A percentile compares a stretch with the other conserved stretches of the same genome.
These are phyloP conservation scores for Rhodotorula sp. DNA, from an alignment of 1,284 basidiomycete species.

Conservation along the genomic window DNA sequence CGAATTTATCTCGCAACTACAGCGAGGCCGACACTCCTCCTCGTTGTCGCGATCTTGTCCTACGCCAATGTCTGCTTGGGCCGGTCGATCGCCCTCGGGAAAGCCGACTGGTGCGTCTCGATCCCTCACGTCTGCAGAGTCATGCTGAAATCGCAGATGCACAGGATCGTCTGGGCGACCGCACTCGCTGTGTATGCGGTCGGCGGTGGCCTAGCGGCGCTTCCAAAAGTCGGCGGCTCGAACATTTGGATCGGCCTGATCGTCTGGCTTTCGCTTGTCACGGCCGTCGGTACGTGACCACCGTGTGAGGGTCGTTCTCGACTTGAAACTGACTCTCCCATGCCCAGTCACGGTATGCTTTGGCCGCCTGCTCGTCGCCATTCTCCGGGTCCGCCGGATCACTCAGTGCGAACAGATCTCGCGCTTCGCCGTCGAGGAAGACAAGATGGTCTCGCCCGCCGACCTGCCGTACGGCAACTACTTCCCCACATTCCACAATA, in stretches of 20 bases:
- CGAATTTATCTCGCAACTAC: slow-evolving; percentile 24
- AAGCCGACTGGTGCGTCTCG: slow-evolving; percentile 14
- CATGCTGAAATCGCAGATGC: too few species aligned
- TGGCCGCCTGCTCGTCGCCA: slow-evolving; percentile 34
- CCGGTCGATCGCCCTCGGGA: slow-evolving; percentile 23
- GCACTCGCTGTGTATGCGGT: slow-evolving; percentile 8
- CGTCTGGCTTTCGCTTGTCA: slow-evolving; percentile 17
- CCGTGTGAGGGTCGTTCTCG: neutral
- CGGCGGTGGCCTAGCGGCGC: slow-evolving; percentile 24
- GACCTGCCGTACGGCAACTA: slow-evolving; percentile 7
- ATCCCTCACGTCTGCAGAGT: too few species aligned
- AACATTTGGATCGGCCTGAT: slow-evolving; percentile 26
- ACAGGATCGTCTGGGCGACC: slow-evolving; percentile 34
- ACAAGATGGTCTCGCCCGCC: neutral
- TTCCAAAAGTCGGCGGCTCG: neutral
- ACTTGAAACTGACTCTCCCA: too few species aligned
- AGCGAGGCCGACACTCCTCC: slow-evolving; percentile 25
- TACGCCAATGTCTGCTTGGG: slow-evolving; percentile 32
- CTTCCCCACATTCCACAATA: slow-evolving; percentile 15
- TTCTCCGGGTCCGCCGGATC: slow-evolving; percentile 31
- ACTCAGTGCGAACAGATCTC: slow-evolving; percentile 10
- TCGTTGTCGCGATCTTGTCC: slow-evolving; percentile 27
- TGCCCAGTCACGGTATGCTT: slow-evolving; percentile 24
- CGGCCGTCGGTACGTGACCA: slow-evolving; percentile 9
- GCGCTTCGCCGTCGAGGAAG: slow-evolving; percentile 15